A percentile compares a stretch with the other conserved stretches of the same genome.
phyloP scores from a whole-genome alignment of 2,329 filamentous ascomycete genomes.

The Xylaria hypoxylon region DNA sequence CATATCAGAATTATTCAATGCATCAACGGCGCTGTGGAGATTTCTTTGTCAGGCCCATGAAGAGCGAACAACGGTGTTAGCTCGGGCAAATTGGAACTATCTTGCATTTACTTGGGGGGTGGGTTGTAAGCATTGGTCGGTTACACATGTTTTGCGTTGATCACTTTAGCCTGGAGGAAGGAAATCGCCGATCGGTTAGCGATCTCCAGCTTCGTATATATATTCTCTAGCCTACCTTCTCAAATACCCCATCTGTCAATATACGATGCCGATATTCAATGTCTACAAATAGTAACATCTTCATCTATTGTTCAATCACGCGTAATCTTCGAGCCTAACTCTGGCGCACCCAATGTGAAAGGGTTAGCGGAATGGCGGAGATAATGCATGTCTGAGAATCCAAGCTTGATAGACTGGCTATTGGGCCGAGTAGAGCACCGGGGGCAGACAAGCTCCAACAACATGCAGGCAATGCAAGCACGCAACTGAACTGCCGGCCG shows the following conservation, averaged over 20 bases:
- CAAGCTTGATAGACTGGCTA: neutral
- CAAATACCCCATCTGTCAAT: conserved; percentile 23
- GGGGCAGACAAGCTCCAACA: conserved; percentile 20
- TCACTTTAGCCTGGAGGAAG: conserved; percentile 35
- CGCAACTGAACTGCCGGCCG: conserved; percentile 35
- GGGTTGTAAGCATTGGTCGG: conserved; percentile 29
- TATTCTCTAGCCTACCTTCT: conserved; percentile 24
- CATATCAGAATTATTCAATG: conserved; percentile 33
- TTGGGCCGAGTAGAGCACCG: conserved; percentile 7
- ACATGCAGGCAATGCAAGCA: conserved; percentile 27
- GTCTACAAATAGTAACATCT: neutral
- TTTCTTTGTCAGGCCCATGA: conserved; percentile 24
- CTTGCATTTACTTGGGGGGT: conserved; percentile 36
- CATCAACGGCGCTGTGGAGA: conserved; percentile 33
- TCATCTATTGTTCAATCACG: neutral
- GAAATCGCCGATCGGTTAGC: conserved; percentile 26
- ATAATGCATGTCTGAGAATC: conserved; percentile 21
- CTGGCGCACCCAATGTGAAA: neutral
- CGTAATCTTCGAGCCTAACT: conserved; percentile 7
- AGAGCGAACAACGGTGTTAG: conserved; percentile 30
- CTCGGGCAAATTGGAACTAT: conserved; percentile 27
- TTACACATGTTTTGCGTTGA: conserved; percentile 26
- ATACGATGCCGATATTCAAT: neutral
- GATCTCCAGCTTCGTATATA: conserved; percentile 28
- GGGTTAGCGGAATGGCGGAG: conserved; percentile 19